Conservation (phyloP, 1,284 basidiomycete genomes). For the Tylopilus orsonianus region DNA sequence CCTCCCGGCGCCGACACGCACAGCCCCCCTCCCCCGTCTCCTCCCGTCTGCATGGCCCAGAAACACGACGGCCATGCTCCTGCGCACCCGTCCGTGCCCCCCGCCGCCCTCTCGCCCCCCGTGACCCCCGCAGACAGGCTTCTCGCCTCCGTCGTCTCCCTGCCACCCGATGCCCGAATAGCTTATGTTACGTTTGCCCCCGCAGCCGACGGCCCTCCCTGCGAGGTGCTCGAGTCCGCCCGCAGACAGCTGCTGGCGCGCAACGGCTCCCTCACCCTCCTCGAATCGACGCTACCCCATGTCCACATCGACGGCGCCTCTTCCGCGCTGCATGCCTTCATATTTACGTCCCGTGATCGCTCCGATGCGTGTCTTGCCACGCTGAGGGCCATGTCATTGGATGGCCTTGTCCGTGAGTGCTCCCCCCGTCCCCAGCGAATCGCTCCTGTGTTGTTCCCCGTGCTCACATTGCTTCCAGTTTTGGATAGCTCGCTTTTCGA, state of each 20-base stretch:
- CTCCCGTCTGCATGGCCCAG: slow-evolving; percentile 28
- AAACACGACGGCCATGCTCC: slow-evolving; percentile 27
- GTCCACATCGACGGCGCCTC: slow-evolving; percentile 44
- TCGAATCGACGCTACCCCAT: slow-evolving; percentile 51
- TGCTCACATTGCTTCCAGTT: slow-evolving; percentile 30
- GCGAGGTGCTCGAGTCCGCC: slow-evolving; percentile 54
- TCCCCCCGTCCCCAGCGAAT: neutral
- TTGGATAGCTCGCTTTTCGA: slow-evolving; percentile 41
- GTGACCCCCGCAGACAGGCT: slow-evolving; percentile 35
- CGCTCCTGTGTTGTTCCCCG: neutral
- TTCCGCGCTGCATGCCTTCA: slow-evolving; percentile 54
- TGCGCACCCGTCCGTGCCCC: slow-evolving; percentile 9
- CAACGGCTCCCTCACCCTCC: slow-evolving; percentile 37
- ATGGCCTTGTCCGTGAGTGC: slow-evolving; percentile 52
- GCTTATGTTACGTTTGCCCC: slow-evolving; percentile 48
- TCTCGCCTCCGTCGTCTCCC: slow-evolving; percentile 40
- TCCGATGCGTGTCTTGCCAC: slow-evolving; percentile 32
- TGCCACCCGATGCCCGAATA: slow-evolving; percentile 40
- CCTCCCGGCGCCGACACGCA: neutral
- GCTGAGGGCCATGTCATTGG: slow-evolving; percentile 39
- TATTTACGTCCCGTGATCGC: slow-evolving; percentile 41
- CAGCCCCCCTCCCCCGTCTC: neutral
- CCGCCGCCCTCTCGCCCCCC: slow-evolving; percentile 25
- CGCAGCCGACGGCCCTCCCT: slow-evolving; percentile 27
- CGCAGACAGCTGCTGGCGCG: slow-evolving; percentile 47